Evolutionary conservation across 495 filamentous ascomycete species (phyloP), one percentile per base, ranked within the genome.

Genomic region (Articulospora tetracladia): DNA sequence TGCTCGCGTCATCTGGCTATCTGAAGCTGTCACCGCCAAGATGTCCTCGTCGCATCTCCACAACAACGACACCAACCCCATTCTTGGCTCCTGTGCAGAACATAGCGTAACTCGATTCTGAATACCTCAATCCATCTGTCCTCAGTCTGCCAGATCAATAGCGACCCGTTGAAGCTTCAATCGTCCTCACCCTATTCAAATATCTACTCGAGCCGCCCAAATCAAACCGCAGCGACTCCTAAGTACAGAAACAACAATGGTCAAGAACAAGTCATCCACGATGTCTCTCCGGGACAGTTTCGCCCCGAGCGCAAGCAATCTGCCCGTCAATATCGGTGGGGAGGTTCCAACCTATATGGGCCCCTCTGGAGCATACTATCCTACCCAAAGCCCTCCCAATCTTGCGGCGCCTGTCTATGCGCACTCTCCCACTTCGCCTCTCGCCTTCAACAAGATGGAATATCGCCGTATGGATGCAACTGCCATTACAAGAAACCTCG

Each of bases 181-280:
- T 32, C 13, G 6, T 32, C 30, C 13, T 4, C 30, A 44, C 4
- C 7, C 6, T 34, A n/a, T 8, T 44, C 39, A 8, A 19, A 7
- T n/a, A 8, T 44, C 17, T 4, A 32, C 30, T 6, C 4, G 30
- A 32, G 30, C 13, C 30, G 22, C 41, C 53, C 15, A 25, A 54
- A 30, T 32, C 3, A 13, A 39, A 4, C 26, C 24, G 2, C 13
- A 24, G 8, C 47, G 28, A 22, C 34, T 22, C 7, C 24, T 20
- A 11, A 32, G 71, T 74, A 63, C 73, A n/a, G 17, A 72, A 71
- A 20, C 25, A 51, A 62, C 12, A 24, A 66, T 66, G 64, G 64
- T 66, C 27, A 66, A 62, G 56, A 62, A 66, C 53, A 44, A 25
- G 15, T 44, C 20, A 13, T 57, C 54, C 12, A 26, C 3, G 22